Base-by-base conservation (phyloP, 768 basidiomycete genomes). In the Mrakia gelida region DNA sequence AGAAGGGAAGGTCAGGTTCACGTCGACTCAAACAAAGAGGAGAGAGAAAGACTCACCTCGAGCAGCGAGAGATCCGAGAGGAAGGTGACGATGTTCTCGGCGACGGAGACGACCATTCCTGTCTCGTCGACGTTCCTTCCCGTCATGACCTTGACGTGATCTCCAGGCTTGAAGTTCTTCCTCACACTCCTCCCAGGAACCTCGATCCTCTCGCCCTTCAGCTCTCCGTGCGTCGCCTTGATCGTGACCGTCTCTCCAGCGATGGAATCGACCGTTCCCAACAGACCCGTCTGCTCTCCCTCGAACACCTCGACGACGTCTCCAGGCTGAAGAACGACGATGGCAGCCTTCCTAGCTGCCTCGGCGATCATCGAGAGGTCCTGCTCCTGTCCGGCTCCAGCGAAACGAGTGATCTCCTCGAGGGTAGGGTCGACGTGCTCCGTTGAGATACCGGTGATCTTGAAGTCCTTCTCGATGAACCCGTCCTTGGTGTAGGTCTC, bases 221-320 rank as follows among this genome's bases (percentile, higher is more conserved):
- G 88, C 78, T 97, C 95, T 32, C 82, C 83, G 7, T 92, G 91
- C 38, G 90, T 86, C 2, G 92, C 92, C 49, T 89, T 89, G 79
- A 99, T 89, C 2, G 91, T 90, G 49, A 98, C 93, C 16, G 94
- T 89, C 79, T 98, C 95, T 80, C 91, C 90, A 43, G 88, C 87
- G 80, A 98, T 92, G 75, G 93, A 91, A 79, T 95, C 93, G 38
- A 99, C 93, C 16, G 92, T 89, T 84, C 97, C 97, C 80, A 94
- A 90, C 13, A 97, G 89, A 79, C 97, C 97, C 10, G 92, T 88
- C 83, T 98, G 95, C 85, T 98, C 95, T 62, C 97, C 97, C 84
- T 98, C 95, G 81, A 95, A 95, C 21, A 98, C 94, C 83, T 99
- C 97, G 67, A 99, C 90, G 80, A 94, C 93, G 85, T 99, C 97